phyloP scores from a whole-genome alignment of 441 rosid genomes.

The Populus hybrid region DNA sequence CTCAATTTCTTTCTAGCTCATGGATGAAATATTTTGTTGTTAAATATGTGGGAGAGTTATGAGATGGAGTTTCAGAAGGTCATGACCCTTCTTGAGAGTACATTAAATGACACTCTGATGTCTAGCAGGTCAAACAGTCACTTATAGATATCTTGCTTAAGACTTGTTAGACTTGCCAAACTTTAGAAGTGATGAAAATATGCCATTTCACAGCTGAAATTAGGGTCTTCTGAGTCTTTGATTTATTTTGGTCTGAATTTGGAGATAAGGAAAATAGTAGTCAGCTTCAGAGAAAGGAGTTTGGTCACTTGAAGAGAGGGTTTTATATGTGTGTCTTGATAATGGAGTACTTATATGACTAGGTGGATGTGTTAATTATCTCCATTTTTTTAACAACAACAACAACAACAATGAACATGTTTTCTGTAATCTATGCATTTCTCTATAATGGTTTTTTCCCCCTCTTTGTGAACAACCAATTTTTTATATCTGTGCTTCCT shows the following conservation, averaged over 20 bases:
- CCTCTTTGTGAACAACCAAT: not conserved
- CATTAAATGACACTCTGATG: not conserved
- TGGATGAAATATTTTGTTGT: not conserved
- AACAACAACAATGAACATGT: not conserved
- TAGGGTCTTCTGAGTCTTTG: not conserved
- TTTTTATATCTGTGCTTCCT: constrained; percentile 9
- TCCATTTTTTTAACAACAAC: not conserved
- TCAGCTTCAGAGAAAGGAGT: not conserved
- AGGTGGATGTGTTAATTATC: not conserved
- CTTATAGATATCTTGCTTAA: not conserved
- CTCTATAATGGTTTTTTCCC: not conserved
- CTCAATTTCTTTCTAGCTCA: not conserved
- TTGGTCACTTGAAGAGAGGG: not conserved
- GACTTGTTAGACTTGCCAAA: not conserved
- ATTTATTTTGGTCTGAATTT: not conserved
- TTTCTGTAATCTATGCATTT: not conserved
- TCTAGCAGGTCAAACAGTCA: not conserved
- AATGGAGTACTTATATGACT: not conserved
- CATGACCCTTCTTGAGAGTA: not conserved
- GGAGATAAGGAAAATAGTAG: not conserved
- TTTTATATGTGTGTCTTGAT: not conserved
- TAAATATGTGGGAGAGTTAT: not conserved
- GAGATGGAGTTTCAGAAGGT: not conserved
- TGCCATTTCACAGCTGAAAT: not conserved
- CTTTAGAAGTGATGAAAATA: not conserved